phyloP scores from a whole-genome alignment of 2,329 filamentous ascomycete species.

The Fusarium anguioides region DNA sequence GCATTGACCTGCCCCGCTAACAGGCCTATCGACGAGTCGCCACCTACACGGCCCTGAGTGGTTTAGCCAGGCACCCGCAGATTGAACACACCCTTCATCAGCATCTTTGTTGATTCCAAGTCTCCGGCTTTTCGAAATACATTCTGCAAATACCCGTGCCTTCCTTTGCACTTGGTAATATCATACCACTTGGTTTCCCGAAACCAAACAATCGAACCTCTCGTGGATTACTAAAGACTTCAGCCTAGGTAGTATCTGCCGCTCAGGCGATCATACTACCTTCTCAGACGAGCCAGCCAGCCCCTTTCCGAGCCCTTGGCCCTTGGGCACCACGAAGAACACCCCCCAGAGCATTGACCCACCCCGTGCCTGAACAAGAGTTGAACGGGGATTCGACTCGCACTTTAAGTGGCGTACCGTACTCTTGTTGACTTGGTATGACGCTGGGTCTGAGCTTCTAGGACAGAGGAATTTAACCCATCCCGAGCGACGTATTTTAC shows the following conservation, averaged over 20 bases:
- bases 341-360: slow-evolving; percentile 40
- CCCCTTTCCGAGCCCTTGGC: slow-evolving; percentile 41
- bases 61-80: slow-evolving; percentile 36
- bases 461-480: slow-evolving; percentile 49
- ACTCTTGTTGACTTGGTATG: slow-evolving; percentile 44
- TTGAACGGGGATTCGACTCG: slow-evolving; percentile 39
- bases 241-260: slow-evolving; percentile 22
- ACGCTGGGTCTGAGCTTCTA: slow-evolving; percentile 47
- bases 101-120: slow-evolving; percentile 24
- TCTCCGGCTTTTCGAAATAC: slow-evolving; percentile 10
- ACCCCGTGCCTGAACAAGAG: slow-evolving; percentile 35
- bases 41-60: slow-evolving; percentile 31
- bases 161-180: slow-evolving; percentile 28
- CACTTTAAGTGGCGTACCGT: slow-evolving; percentile 38
- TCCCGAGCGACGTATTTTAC: slow-evolving; percentile 42
- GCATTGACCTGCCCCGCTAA: slow-evolving; percentile 44
- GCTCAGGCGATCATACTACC: slow-evolving; percentile 38
- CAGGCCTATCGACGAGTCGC: slow-evolving; percentile 36
- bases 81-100: slow-evolving; percentile 30
- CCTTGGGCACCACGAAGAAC: slow-evolving; percentile 36
- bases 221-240: slow-evolving; percentile 10
- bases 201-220: slow-evolving; percentile 5
- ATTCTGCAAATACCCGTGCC: slow-evolving; percentile 25
- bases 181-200: slow-evolving; percentile 3
- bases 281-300: slow-evolving; percentile 33